Evolutionary conservation across 2,329 filamentous ascomycete genomes (phyloP), one percentile per base, ranked within the genome.

Genomic region (Dothiorella sarmentorum): DNA sequence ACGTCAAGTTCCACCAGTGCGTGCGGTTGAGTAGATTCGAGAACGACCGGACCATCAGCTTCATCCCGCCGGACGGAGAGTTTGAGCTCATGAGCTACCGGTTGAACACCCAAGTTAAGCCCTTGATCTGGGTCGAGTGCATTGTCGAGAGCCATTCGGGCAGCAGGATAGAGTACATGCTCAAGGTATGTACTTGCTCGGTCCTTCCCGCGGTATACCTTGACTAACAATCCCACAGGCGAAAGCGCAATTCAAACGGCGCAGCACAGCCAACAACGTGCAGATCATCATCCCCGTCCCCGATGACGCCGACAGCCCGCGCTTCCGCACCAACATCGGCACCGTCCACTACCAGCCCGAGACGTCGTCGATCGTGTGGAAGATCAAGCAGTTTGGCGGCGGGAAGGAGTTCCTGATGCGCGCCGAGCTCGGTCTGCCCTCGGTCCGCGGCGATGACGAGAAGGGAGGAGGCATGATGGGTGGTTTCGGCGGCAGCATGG

Each of bases 61-160:
- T 99, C 75, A 97, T 99, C 66, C 94, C 94, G 1, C 94, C 94
- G 10, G 94, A 99, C 71, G 94, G 94, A 72, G 94, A 99, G 74
- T 99, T 99, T 71, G 94, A 99, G 79, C 85, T 99, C 67, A 99
- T 99, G 94, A 96, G 91, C 65, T 99, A 99, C 78, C 92, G 94
- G 4, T 80, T 99, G 66, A 99, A 99, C 77, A 99, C 94, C 17
- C 92, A 97, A 74, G 94, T 99, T 66, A 99, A 99, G 78, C 94
- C 94, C 7, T 78, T 99, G 62, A 97, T 99, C 69, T 99, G 94
- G 94, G 94, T 99, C 17, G 94, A 99, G 75, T 97, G 93, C 71
- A 87, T 97, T 37, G 92, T 99, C 57, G 93, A 99, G 74, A 95
- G 88, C 61, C 94, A 99, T 76, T 96, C 90, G 10, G 93, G 93